Evolutionary conservation across 2,329 filamentous ascomycete genomes (phyloP).

Genomic region (Pseudogymnoascus destructans): DNA sequence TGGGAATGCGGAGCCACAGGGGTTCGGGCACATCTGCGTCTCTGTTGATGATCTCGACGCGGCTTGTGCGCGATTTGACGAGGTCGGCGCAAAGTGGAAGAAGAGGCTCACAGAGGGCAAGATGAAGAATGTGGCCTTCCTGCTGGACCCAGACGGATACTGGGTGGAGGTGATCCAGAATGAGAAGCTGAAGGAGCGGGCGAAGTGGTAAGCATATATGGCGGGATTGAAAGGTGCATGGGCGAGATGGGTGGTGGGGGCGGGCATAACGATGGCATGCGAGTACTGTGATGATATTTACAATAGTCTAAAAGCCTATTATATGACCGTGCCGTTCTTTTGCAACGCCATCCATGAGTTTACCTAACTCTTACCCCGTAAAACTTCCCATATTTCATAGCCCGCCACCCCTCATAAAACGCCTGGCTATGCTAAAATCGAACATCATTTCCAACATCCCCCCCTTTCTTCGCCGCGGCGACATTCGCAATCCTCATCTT

Average conservation of each 20-base stretch:
- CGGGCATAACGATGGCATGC: neutral
- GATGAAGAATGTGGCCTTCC: constrained; percentile 86
- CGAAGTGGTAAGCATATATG: constrained; percentile 10
- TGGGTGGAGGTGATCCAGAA: constrained; percentile 74
- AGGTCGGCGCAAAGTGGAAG: constrained; percentile 72
- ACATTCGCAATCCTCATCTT: constrained; percentile 5
- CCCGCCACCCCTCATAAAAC: neutral
- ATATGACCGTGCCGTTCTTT: neutral
- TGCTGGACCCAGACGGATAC: constrained; percentile 75
- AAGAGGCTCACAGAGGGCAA: constrained; percentile 78
- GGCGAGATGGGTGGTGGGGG: neutral
- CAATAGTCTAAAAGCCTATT: neutral
- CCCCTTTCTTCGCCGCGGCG: neutral
- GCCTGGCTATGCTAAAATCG: constrained; percentile 2
- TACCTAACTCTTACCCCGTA: neutral
- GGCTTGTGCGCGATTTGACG: constrained; percentile 73
- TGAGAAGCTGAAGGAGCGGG: constrained; percentile 39
- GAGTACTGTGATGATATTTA: constrained; percentile 2
- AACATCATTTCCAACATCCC: neutral
- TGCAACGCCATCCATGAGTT: neutral
- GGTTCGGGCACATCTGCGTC: constrained; percentile 75
- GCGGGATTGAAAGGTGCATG: neutral
- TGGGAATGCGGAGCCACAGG: constrained; percentile 77
- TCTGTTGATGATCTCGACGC: constrained; percentile 72
- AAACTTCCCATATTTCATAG: neutral